Conservation (phyloP, 1,284 basidiomycete species). For the Violaceomyces palustris region DNA sequence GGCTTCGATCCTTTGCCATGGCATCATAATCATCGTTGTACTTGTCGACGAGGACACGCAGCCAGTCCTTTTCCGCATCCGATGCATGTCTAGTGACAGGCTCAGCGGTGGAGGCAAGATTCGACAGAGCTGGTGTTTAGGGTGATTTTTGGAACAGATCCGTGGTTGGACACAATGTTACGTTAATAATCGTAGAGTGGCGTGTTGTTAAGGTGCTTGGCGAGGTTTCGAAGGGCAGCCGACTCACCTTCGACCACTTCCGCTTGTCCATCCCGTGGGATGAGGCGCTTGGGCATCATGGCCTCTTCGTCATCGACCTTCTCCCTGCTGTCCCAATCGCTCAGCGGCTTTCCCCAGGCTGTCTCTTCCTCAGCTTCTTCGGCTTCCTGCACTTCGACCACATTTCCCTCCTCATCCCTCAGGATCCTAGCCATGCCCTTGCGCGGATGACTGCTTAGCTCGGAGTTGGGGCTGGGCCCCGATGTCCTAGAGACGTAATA, state of each 20-base stretch:
- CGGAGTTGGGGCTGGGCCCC: not conserved
- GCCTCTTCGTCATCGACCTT: slow-evolving; percentile 11
- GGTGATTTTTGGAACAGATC: too few species aligned
- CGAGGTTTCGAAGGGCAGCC: too few species aligned
- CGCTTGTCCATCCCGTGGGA: slow-evolving; percentile 2
- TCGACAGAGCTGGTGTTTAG: slow-evolving; percentile 58
- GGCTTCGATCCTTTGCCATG: slow-evolving; percentile 74
- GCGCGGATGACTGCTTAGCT: slow-evolving; percentile 21
- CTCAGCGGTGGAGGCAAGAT: slow-evolving; percentile 55
- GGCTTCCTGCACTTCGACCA: slow-evolving; percentile 69
- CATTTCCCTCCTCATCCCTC: slow-evolving; percentile 73
- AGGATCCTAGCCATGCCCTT: slow-evolving; percentile 78
- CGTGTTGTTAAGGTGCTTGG: too few species aligned
- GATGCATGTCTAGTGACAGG: slow-evolving; percentile 65
- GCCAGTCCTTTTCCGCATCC: slow-evolving; percentile 65
- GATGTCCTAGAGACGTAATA: slow-evolving; percentile 1
- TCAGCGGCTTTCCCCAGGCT: slow-evolving; percentile 51
- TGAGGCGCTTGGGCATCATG: slow-evolving; percentile 7
- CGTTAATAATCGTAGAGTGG: too few species aligned
- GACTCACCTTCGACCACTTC: slow-evolving; percentile 10
- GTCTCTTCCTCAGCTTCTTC: slow-evolving; percentile 57
- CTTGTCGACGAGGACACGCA: slow-evolving; percentile 65
- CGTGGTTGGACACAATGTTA: too few species aligned
- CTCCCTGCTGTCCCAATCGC: too few species aligned
- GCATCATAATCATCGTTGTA: slow-evolving; percentile 68